Conservation (phyloP, 2,329 filamentous ascomycete genomes). For the Cladorrhinum sp. region DNA sequence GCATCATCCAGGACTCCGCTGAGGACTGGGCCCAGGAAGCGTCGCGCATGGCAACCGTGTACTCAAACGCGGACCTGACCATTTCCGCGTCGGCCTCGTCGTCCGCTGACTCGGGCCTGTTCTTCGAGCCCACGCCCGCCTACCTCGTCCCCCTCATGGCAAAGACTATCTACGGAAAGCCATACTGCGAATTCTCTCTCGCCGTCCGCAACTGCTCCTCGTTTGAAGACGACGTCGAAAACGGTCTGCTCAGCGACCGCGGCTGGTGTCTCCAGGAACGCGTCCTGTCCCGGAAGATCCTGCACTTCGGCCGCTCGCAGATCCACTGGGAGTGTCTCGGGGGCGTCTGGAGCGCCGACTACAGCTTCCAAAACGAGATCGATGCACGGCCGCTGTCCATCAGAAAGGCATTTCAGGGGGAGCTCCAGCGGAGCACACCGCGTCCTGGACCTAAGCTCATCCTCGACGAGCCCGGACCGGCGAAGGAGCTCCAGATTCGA, state of each 20-base stretch:
- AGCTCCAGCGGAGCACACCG: too few species aligned
- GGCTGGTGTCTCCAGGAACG: background rate
- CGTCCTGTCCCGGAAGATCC: background rate
- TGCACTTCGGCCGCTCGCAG: background rate
- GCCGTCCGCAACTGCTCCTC: background rate
- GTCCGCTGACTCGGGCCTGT: background rate
- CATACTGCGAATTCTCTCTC: background rate
- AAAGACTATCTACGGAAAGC: background rate
- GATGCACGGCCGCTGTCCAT: too few species aligned
- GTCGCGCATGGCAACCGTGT: conserved; percentile 8
- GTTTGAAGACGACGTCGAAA: background rate
- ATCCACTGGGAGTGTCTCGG: background rate
- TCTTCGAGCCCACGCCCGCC: background rate
- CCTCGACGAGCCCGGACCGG: too few species aligned
- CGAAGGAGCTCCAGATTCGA: too few species aligned
- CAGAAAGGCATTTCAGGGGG: too few species aligned
- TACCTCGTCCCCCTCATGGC: background rate
- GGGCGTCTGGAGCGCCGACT: background rate
- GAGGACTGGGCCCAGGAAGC: conserved; percentile 10
- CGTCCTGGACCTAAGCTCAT: too few species aligned
- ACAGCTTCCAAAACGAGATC: too few species aligned
- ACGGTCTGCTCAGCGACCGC: background rate
- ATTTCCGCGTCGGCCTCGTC: conserved; percentile 1
- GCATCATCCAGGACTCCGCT: conserved; percentile 13
- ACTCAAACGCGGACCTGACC: conserved; percentile 5